A percentile compares a stretch with the other conserved stretches of the same genome.
Evolutionary conservation across 495 filamentous ascomycete species (phyloP).

Genomic region (Chaetomidium leptoderma): DNA sequence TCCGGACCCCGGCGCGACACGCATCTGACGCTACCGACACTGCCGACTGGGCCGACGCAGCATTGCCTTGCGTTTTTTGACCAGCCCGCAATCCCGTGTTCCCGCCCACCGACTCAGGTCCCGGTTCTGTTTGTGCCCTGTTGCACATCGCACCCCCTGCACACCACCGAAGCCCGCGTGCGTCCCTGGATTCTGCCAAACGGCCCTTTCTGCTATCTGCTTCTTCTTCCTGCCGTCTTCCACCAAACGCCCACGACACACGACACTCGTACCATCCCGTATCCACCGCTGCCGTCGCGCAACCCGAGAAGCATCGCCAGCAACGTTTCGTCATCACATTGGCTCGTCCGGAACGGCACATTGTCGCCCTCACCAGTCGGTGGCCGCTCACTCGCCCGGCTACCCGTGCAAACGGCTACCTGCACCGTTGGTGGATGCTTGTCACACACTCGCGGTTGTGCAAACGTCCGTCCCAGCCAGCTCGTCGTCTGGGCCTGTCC

Average conservation of each 20-base stretch:
- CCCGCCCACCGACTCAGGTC: conserved; percentile 1
- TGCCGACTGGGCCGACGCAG: conserved; percentile 13
- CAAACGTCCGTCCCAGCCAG: conserved; percentile 23
- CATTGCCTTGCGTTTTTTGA: neutral
- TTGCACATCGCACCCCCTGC: neutral
- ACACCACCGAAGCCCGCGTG: neutral
- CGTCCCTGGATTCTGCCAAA: neutral
- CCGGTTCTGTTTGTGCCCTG: conserved; percentile 3
- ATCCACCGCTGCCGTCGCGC: conserved; percentile 9
- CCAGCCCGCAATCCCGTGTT: neutral
- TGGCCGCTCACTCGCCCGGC: conserved; percentile 18
- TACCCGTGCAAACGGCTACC: conserved; percentile 25
- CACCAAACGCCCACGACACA: neutral
- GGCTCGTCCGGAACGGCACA: conserved; percentile 20
- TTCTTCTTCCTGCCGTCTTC: neutral
- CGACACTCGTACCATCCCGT: neutral
- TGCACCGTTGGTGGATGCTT: conserved; percentile 29
- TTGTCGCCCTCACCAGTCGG: conserved; percentile 10
- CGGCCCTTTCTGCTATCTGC: neutral
- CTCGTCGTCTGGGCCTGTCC: conserved; percentile 1
- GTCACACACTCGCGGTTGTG: conserved; percentile 23
- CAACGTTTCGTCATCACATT: conserved; percentile 27
- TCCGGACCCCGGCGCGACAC: neutral
- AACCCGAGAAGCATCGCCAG: conserved; percentile 13
- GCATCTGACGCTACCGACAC: conserved; percentile 6